Evolutionary conservation across 176 grass and related monocot genomes (phyloP).

Genomic region (Avena sativa): DNA sequence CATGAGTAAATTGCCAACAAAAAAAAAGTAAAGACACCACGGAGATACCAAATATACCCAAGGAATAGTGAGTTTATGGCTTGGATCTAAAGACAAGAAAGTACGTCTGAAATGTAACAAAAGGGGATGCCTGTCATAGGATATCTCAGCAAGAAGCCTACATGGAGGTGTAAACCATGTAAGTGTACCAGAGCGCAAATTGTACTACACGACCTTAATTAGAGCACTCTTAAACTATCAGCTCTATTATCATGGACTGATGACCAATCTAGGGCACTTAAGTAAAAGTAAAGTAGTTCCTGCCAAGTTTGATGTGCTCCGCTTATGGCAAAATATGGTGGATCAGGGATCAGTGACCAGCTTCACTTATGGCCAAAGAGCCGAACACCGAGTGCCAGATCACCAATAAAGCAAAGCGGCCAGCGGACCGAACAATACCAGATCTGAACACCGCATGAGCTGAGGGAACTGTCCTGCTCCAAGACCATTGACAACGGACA

Average conservation of each 20-base stretch:
- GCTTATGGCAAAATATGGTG: background rate
- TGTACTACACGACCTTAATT: background rate
- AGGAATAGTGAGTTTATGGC: background rate
- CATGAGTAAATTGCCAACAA: slow-evolving; percentile 1
- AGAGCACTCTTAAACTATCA: background rate
- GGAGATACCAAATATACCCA: background rate
- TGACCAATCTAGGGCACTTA: background rate
- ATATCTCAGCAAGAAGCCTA: slow-evolving; percentile 1
- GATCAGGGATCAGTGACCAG: background rate
- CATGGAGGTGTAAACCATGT: background rate
- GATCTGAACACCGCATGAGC: background rate
- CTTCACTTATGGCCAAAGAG: slow-evolving; percentile 20
- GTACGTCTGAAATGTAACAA: background rate
- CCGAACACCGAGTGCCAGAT: background rate
- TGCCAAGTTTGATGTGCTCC: background rate
- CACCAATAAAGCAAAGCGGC: background rate
- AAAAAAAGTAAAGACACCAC: slow-evolving; percentile 2
- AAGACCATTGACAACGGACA: background rate
- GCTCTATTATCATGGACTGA: background rate
- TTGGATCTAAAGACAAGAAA: background rate
- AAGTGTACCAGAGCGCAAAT: background rate
- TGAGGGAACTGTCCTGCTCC: background rate
- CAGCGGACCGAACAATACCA: background rate
- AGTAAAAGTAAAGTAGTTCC: background rate
- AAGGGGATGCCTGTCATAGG: background rate